Evolutionary conservation across 768 basidiomycete genomes (phyloP).

Genomic region (Suillus subaureus): DNA sequence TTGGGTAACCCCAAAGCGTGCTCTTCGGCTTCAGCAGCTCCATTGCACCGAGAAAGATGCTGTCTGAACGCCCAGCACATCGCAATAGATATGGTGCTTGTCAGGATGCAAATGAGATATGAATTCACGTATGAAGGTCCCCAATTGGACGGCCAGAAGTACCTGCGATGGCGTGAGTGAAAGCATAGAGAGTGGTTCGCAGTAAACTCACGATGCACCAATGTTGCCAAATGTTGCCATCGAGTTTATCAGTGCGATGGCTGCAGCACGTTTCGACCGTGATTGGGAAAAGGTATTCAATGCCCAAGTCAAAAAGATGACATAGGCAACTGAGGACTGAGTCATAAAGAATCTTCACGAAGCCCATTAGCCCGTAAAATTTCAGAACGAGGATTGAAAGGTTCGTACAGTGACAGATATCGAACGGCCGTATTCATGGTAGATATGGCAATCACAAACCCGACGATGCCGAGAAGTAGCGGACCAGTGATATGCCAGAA

Average conservation of each 20-base stretch:
- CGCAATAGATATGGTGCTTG: constrained; percentile 48
- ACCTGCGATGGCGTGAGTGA: constrained; percentile 34
- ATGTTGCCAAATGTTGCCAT: constrained; percentile 83
- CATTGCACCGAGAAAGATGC: constrained; percentile 45
- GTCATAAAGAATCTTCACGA: constrained; percentile 72
- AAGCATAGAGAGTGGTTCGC: not conserved
- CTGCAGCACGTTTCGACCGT: constrained; percentile 82
- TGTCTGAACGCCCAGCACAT: constrained; percentile 51
- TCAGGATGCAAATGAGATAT: constrained; percentile 73
- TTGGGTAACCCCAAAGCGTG: constrained; percentile 33
- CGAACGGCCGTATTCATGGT: constrained; percentile 63
- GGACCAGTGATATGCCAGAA: constrained; percentile 68
- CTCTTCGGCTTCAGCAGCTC: constrained; percentile 39
- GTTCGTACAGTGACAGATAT: constrained; percentile 61
- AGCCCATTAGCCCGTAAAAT: constrained; percentile 1
- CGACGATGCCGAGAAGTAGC: constrained; percentile 58
- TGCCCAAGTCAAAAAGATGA: constrained; percentile 59
- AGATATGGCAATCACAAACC: constrained; percentile 63
- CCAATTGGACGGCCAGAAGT: constrained; percentile 69
- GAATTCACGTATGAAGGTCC: constrained; percentile 69
- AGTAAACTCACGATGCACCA: constrained; percentile 64
- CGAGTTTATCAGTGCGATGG: constrained; percentile 77
- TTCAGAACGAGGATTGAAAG: not conserved
- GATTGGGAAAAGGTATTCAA: constrained; percentile 69
- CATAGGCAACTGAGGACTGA: constrained; percentile 68